Percentiles rank a stretch among this genome's conserved stretches.
phyloP scores from a whole-genome alignment of 2,329 filamentous ascomycete species.

The Sclerotinia sclerotiorum region DNA sequence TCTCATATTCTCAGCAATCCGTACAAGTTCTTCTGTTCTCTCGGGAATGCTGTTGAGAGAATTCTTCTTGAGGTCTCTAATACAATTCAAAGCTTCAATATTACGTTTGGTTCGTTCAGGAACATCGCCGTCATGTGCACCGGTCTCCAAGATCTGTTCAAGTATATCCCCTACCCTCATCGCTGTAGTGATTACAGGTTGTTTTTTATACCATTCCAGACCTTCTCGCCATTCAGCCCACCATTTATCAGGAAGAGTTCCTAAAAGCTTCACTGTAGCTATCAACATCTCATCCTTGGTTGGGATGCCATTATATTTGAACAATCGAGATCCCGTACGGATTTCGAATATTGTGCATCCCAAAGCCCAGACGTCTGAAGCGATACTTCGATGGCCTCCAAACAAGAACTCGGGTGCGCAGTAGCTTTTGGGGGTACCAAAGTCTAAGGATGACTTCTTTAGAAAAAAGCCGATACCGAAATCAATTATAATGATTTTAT shows the following conservation, averaged over 20 bases:
- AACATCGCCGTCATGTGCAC: conserved; percentile 27
- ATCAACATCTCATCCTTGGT: conserved; percentile 27
- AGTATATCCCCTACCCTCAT: conserved; percentile 21
- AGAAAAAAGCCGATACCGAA: conserved; percentile 29
- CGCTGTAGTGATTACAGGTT: background rate
- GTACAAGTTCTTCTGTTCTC: conserved; percentile 24
- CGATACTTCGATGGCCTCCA: conserved; percentile 18
- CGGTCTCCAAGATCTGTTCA: conserved; percentile 29
- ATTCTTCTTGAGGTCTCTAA: background rate
- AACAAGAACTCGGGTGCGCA: conserved; percentile 31
- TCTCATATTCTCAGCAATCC: conserved; percentile 24
- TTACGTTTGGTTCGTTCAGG: background rate
- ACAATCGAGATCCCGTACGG: conserved; percentile 26
- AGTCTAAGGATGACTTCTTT: conserved; percentile 16
- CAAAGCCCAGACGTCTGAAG: conserved; percentile 32
- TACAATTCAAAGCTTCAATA: conserved; percentile 7
- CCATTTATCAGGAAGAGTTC: conserved; percentile 26
- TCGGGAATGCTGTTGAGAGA: background rate
- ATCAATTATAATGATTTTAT: conserved; percentile 31
- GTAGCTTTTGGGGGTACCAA: conserved; percentile 29
- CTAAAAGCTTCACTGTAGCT: conserved; percentile 26
- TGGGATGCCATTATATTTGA: conserved; percentile 25
- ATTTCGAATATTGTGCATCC: conserved; percentile 32
- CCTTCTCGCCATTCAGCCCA: conserved; percentile 29
- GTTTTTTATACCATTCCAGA: conserved; percentile 24